These are phyloP conservation scores for Simmondsia chinensis DNA, from an alignment of 148 eudicot genomes.

Conservation along the genomic window DNA sequence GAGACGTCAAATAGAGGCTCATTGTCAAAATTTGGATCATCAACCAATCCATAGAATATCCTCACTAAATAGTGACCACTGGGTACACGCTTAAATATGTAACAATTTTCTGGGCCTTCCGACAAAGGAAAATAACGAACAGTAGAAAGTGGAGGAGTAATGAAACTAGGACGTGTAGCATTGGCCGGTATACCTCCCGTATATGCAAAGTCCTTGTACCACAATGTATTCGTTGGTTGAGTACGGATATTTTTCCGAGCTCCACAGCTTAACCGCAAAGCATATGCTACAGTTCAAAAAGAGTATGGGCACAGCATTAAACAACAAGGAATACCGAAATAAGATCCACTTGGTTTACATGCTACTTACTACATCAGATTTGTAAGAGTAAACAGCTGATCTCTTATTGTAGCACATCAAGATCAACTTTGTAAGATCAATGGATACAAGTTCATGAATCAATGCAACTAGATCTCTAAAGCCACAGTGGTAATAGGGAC, in stretches of 20 bases:
- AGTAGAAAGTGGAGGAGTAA: constrained; percentile 62
- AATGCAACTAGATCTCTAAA: too few species aligned
- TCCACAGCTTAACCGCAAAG: constrained; percentile 90
- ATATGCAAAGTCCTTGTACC: constrained; percentile 86
- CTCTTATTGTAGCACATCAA: background rate
- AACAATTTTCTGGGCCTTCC: constrained; percentile 91
- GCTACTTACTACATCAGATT: background rate
- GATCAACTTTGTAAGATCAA: too few species aligned
- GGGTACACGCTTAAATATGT: constrained; percentile 58
- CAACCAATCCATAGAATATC: constrained; percentile 63
- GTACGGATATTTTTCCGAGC: constrained; percentile 53
- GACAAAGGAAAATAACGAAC: constrained; percentile 85
- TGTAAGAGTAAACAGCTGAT: background rate
- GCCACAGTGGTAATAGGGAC: too few species aligned
- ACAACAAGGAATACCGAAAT: background rate
- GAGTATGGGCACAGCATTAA: background rate
- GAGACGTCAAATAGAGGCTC: constrained; percentile 94
- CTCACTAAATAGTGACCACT: constrained; percentile 74
- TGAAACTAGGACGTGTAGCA: constrained; percentile 74
- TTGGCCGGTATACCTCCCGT: constrained; percentile 82
- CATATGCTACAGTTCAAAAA: constrained; percentile 43
- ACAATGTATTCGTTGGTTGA: constrained; percentile 64
- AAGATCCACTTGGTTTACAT: background rate
- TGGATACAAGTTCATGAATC: too few species aligned
- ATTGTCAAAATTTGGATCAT: constrained; percentile 70